Conservation (phyloP, 768 basidiomycete genomes). For the Tulasnella sp. region DNA sequence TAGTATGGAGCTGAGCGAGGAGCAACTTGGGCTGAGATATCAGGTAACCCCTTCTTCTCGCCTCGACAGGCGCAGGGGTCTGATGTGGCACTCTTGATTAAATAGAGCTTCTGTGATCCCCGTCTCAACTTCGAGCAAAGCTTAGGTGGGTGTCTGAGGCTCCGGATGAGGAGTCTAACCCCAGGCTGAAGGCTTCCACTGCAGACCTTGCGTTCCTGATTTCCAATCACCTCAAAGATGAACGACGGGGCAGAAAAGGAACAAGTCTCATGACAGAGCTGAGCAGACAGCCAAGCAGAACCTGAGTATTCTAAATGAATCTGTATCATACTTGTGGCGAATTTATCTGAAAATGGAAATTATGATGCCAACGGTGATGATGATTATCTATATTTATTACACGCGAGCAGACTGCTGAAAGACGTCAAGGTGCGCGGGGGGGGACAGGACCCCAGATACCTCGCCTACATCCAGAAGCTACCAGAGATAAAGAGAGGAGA, state of each 20-base stretch:
- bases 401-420: too few species aligned
- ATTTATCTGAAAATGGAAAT: too few species aligned
- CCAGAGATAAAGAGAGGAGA: too few species aligned
- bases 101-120: constrained; percentile 81
- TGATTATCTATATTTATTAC: too few species aligned
- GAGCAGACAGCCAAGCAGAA: background rate
- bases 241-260: constrained; percentile 31
- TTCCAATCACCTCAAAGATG: constrained; percentile 67
- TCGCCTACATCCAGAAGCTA: too few species aligned
- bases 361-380: too few species aligned
- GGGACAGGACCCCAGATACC: too few species aligned
- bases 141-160: constrained; percentile 45
- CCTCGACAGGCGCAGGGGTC: background rate
- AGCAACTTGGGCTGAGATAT: constrained; percentile 82
- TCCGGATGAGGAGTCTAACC: background rate
- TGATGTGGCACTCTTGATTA: background rate
- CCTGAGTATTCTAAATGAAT: background rate
- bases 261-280: background rate
- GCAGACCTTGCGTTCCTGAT: constrained; percentile 77
- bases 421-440: too few species aligned
- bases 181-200: background rate
- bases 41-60: constrained; percentile 38
- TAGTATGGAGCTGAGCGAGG: constrained; percentile 87
- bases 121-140: constrained; percentile 89
- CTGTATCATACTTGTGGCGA: background rate